These are phyloP conservation scores for Debaryomyces singareniensis DNA, from an alignment of 1,139 yeast genomes.

Conservation along the genomic window DNA sequence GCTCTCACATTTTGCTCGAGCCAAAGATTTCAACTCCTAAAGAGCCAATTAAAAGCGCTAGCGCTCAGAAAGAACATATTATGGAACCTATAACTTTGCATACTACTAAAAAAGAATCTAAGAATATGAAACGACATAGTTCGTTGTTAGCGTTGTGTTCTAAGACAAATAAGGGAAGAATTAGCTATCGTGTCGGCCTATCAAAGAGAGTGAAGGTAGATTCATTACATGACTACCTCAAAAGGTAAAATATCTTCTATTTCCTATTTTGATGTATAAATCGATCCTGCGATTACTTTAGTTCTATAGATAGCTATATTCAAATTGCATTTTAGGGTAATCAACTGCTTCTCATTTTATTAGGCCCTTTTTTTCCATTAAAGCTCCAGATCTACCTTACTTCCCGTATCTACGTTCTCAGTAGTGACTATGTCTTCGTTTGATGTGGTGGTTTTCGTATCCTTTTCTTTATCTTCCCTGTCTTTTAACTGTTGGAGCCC, in stretches of 20 bases:
- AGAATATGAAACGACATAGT: conserved; percentile 4
- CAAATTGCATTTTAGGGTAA: too few relatives aligned
- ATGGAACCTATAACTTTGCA: neutral
- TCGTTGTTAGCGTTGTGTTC: conserved; percentile 15
- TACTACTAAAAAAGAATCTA: neutral
- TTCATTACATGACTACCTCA: conserved; percentile 21
- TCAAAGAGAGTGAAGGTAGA: conserved; percentile 24
- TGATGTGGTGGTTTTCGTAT: too few relatives aligned
- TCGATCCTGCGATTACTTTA: neutral
- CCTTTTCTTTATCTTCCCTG: conserved; percentile 1
- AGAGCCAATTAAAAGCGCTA: neutral
- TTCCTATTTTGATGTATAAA: neutral
- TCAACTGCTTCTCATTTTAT: too few relatives aligned
- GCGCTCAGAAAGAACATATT: neutral
- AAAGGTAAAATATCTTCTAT: conserved; percentile 2
- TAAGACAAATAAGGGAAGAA: conserved; percentile 9
- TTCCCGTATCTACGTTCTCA: too few relatives aligned
- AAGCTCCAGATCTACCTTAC: too few relatives aligned
- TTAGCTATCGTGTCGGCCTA: conserved; percentile 23
- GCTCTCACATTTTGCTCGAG: too few relatives aligned
- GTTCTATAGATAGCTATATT: too few relatives aligned
- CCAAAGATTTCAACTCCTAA: neutral
- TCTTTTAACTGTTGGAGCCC: conserved; percentile 24
- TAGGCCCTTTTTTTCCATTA: too few relatives aligned
- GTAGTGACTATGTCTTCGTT: too few relatives aligned